These are phyloP conservation scores for Candida xyloterini DNA, from an alignment of 805 yeast species.

Conservation along the genomic window DNA sequence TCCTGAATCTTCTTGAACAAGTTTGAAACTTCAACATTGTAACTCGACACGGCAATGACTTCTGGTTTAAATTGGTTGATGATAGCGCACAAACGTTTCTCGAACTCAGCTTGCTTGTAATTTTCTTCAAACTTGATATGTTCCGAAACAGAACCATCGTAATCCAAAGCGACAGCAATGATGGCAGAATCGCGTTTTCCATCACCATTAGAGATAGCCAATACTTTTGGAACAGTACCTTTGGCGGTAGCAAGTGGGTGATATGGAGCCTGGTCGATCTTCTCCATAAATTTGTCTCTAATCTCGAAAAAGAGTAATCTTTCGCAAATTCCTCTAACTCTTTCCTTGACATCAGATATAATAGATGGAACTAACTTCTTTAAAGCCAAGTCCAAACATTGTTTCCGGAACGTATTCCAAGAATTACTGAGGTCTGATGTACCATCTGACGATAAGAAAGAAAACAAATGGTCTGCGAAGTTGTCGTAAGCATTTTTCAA, in stretches of 20 bases:
- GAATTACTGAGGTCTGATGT: slow-evolving; percentile 68
- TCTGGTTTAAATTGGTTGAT: slow-evolving; percentile 75
- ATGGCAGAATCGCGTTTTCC: slow-evolving; percentile 86
- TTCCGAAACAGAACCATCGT: slow-evolving; percentile 74
- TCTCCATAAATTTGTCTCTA: slow-evolving; percentile 63
- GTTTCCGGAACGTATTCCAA: slow-evolving; percentile 79
- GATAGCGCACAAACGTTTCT: slow-evolving; percentile 54
- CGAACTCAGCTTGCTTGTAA: slow-evolving; percentile 66
- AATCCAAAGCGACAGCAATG: slow-evolving; percentile 74
- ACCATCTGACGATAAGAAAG: slow-evolving; percentile 70
- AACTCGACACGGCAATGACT: slow-evolving; percentile 87
- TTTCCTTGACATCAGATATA: slow-evolving; percentile 76
- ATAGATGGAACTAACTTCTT: slow-evolving; percentile 64
- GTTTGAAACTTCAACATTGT: slow-evolving; percentile 66
- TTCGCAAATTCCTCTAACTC: slow-evolving; percentile 72
- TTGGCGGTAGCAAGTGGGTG: slow-evolving; percentile 72
- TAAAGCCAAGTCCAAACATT: slow-evolving; percentile 64
- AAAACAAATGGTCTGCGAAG: slow-evolving; percentile 47
- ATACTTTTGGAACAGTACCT: slow-evolving; percentile 82
- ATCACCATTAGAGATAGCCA: slow-evolving; percentile 81
- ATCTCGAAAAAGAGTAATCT: slow-evolving; percentile 64
- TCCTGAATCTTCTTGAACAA: slow-evolving; percentile 55
- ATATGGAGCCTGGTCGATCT: slow-evolving; percentile 90
- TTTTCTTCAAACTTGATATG: slow-evolving; percentile 74
- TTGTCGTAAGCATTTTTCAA: slow-evolving; percentile 42